Percentiles rank a stretch among this genome's conserved stretches.
Conservation (phyloP, 257 asterid species). For the Osmanthus fragrans region DNA sequence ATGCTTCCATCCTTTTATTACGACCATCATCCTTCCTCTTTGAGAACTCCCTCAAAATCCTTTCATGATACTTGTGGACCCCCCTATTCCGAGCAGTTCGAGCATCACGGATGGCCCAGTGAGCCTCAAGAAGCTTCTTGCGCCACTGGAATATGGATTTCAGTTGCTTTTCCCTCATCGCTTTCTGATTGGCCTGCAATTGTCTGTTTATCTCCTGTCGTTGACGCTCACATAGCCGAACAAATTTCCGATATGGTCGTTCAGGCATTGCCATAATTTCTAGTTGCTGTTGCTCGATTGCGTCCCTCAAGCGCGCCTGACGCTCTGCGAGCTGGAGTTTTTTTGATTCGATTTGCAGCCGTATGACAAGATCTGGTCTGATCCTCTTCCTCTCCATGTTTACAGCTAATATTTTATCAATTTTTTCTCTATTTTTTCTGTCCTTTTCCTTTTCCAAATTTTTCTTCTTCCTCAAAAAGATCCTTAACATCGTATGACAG, state of each 20-base stretch:
- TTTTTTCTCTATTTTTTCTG: conserved; percentile 78
- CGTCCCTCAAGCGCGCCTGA: conserved; percentile 88
- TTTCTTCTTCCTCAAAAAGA: conserved; percentile 82
- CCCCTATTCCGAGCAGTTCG: conserved; percentile 97
- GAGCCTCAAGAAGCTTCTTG: conserved; percentile 97
- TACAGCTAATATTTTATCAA: conserved; percentile 76
- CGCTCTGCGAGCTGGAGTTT: conserved; percentile 87
- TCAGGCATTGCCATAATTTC: conserved; percentile 99
- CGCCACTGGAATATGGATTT: conserved; percentile 97
- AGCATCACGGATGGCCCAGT: conserved; percentile 98
- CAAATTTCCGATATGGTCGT: conserved; percentile 88
- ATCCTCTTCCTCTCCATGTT: conserved; percentile 95
- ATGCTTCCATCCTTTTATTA: conserved; percentile 94
- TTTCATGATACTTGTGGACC: conserved; percentile 97
- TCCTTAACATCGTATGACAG: conserved; percentile 86
- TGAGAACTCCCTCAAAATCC: conserved; percentile 93
- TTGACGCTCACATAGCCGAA: conserved; percentile 93
- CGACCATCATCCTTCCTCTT: conserved; percentile 90
- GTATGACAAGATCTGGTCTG: conserved; percentile 82
- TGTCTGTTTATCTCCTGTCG: conserved; percentile 94
- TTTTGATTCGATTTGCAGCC: conserved; percentile 90
- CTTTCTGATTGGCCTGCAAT: conserved; percentile 81
- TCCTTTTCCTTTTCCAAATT: conserved; percentile 69
- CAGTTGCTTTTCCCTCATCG: conserved; percentile 87
- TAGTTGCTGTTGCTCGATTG: conserved; percentile 89